Base-by-base conservation (phyloP, 2,329 filamentous ascomycete genomes). In the Dactylellina parvicollis region DNA sequence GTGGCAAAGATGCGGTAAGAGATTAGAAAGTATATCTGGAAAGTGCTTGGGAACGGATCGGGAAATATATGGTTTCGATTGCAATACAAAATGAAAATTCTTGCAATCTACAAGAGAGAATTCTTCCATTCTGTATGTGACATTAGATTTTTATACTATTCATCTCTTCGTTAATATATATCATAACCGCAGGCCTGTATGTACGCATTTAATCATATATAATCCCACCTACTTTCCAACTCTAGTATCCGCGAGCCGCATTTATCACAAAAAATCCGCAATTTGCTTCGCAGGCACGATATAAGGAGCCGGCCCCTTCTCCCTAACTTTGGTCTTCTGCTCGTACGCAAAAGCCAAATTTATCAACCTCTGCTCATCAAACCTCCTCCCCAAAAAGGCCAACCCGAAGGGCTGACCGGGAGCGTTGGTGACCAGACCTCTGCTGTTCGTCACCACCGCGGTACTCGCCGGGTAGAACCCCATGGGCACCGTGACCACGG, bases 271-370 rank as follows among this genome's bases (percentile, higher is more conserved):
- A 18, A 44, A 72, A 42, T 72, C 59, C 14, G 42, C 36, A 32
- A 72, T 38, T 38, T 72, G 50, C 8, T 59, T 34, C 2, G 12
- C 60, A 12, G 67, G 67, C 10, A 42, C 30, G 30, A 65, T 47
- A 34, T 72, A 72, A 30, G 55, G 65, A 20, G 46, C 18, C 44
- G 18, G n/a, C 20, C 66, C 44, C 22, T 65, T 59, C 10, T 65
- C 34, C 10, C 67, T 64, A 16, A 72, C 52, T 2, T 65, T 26
- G 2, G 67, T 72, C 59, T 72, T 65, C 49, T 72, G 67, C 52
- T 72, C 67, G 9, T 28, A 72, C 14, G 67, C 67, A 28, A 59
- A 72, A 2, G 59, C 67, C n/a, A 65, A 47, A 36, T 71, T 65
- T 3, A 72, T 50, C 52, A 72, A 49, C 54, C 55, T 65, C 18